Evolutionary conservation across 2,329 filamentous ascomycete species (phyloP).

Genomic region (Cryphonectria carpinicola): DNA sequence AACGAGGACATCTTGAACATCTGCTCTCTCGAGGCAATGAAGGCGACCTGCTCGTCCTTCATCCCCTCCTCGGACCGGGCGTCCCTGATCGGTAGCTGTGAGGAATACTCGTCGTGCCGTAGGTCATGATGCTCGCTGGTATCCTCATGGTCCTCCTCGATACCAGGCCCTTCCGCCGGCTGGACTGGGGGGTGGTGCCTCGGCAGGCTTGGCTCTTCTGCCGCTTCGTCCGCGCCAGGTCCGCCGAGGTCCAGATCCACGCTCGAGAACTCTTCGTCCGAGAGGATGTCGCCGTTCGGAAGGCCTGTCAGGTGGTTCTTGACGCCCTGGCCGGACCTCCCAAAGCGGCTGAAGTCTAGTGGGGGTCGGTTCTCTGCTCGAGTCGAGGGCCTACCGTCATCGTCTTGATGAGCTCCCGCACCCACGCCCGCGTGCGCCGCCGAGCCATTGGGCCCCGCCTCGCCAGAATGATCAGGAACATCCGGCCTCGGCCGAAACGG

Average conservation of each 20-base stretch:
- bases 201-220: constrained; percentile 21
- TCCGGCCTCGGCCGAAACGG: constrained; percentile 17
- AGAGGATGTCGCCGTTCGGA: constrained; percentile 13
- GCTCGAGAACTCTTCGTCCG: constrained; percentile 25
- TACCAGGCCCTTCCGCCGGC: background rate
- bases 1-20: constrained; percentile 29
- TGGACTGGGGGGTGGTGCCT: constrained; percentile 11
- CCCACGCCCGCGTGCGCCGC: constrained; percentile 5
- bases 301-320: background rate
- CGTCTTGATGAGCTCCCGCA: constrained; percentile 9
- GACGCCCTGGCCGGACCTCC: constrained; percentile 2
- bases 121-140: constrained; percentile 23
- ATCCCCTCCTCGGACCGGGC: constrained; percentile 21
- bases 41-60: constrained; percentile 23
- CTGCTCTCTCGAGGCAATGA: constrained; percentile 26
- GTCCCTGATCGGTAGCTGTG: constrained; percentile 23
- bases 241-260: constrained; percentile 19
- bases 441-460: constrained; percentile 8
- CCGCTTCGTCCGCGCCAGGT: background rate
- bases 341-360: constrained; percentile 25
- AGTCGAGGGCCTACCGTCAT: constrained; percentile 20
- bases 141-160: constrained; percentile 1
- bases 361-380: constrained; percentile 27
- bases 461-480: background rate
- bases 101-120: constrained; percentile 25